Base-by-base conservation (phyloP, 2,329 filamentous ascomycete species). In the Alternaria gansuensis region DNA sequence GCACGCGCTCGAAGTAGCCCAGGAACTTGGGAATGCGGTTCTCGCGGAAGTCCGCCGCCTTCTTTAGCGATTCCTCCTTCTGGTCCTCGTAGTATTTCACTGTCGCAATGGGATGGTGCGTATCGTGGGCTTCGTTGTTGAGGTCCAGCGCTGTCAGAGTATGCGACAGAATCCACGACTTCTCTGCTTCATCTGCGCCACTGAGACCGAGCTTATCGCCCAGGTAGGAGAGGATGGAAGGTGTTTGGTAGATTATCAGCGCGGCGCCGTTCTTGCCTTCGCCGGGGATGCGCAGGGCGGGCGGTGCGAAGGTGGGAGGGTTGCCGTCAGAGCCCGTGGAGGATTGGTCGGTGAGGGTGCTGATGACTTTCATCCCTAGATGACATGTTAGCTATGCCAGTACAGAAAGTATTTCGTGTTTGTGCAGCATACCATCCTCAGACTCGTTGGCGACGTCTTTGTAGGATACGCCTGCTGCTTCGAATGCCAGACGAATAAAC, bases 141-240 rank as follows among this genome's bases (percentile, higher is more conserved):
- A 93, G 76, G 68, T 94, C 91, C 17, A 93, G 77, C 1, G 89
- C 88, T 3, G 90, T 93, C 58, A 93, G 77, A 0, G 84, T 82
- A 28, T 93, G 82, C 46, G 81, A 82, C 57, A 91, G 87, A 61
- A 92, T 80, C 54, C 84, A 82, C 62, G 84, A 88, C 44, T 84
- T 75, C 4, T 80, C 85, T 2, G 71, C 67, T 50, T 81, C 80
- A 52, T 81, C 82, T 2, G 81, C 78, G 3, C 82, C 81, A 0
- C 82, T 83, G 1, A 92, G 81, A 0, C 84, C 85, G 0, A 91
- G 79, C 53, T 79, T 83, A 0, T 83, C 82, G 0, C 84, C 89
- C 0, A 94, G 80, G 75, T 93, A 94, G 7, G 87, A 76, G 14
- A 93, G 81, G 67, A 94, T 92, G 72, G 88, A 91, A 36, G 90